Evolutionary conservation across 148 eudicot species (phyloP).

Genomic region (Rhododendron ferrugineum): DNA sequence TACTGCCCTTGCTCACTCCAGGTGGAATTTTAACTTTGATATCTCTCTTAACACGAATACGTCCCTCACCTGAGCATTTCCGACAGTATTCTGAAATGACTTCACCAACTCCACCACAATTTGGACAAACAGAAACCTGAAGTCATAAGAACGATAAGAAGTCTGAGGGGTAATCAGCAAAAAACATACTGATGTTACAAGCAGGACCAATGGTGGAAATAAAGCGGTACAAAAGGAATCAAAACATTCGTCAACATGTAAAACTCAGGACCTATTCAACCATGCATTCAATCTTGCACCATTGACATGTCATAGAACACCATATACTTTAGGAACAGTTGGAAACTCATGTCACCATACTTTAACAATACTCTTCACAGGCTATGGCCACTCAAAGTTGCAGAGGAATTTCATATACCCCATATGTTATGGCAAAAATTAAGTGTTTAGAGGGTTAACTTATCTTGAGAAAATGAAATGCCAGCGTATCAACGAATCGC

Average conservation of each 20-base stretch:
- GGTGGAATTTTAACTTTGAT: conserved; percentile 98
- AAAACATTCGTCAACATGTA: not conserved
- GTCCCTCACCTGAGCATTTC: conserved; percentile 91
- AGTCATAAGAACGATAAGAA: not conserved
- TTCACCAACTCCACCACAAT: conserved; percentile 96
- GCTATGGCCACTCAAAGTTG: not conserved
- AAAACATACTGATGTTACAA: not conserved
- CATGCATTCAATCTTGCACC: not conserved
- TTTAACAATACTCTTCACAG: not conserved
- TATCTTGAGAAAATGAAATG: not conserved
- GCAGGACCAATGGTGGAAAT: not conserved
- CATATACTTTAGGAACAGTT: not conserved
- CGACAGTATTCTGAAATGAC: conserved; percentile 82
- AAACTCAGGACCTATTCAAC: not conserved
- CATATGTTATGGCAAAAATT: not conserved
- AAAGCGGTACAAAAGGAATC: not conserved
- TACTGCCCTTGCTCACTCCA: conserved; percentile 92
- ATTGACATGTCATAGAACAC: not conserved
- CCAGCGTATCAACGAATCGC: not conserved
- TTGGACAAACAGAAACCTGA: conserved; percentile 95
- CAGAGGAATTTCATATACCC: not conserved
- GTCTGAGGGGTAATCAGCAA: not conserved
- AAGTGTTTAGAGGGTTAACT: not conserved
- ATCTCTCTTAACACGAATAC: conserved; percentile 78
- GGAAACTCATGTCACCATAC: not conserved